A percentile compares a stretch with the other conserved stretches of the same genome.
These are phyloP conservation scores for Aureobasidium sp. DNA, from an alignment of 2,329 filamentous ascomycete genomes.

Conservation along the genomic window DNA sequence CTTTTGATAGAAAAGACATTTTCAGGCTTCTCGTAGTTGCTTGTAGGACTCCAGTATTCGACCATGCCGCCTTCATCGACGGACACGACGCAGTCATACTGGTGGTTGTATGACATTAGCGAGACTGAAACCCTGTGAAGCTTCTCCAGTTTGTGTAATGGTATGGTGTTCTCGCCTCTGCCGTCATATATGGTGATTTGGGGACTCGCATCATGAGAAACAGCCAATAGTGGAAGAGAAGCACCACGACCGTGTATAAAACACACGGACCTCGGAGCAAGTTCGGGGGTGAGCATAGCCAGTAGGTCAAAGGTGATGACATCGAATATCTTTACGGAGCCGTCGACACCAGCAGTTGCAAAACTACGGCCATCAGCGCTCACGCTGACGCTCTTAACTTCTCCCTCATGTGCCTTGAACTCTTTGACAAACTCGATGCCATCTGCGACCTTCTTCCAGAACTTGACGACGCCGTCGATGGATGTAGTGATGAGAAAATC, in stretches of 20 bases:
- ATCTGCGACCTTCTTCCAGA: conserved; percentile 92
- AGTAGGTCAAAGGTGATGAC: conserved; percentile 65
- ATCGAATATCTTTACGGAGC: conserved; percentile 70
- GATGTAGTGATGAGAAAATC: conserved; percentile 96
- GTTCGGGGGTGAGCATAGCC: conserved; percentile 72
- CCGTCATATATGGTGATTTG: conserved; percentile 82
- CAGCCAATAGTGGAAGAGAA: conserved; percentile 78
- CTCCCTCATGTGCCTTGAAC: conserved; percentile 82
- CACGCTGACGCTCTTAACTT: conserved; percentile 74
- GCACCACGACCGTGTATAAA: conserved; percentile 87
- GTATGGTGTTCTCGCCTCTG: conserved; percentile 67
- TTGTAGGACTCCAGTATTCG: conserved; percentile 86
- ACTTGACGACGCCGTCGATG: conserved; percentile 93
- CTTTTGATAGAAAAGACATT: conserved; percentile 91
- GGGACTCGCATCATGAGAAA: conserved; percentile 67
- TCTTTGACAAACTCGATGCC: conserved; percentile 98
- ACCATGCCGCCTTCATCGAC: conserved; percentile 87
- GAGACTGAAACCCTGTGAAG: conserved; percentile 78
- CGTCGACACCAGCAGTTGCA: conserved; percentile 75
- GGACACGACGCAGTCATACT: conserved; percentile 84
- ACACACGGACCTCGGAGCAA: conserved; percentile 70
- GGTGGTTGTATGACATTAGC: conserved; percentile 82
- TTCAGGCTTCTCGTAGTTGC: conserved; percentile 80
- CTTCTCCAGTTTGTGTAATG: conserved; percentile 68
- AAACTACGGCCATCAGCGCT: conserved; percentile 90